A percentile compares a stretch with the other conserved stretches of the same genome.
phyloP scores from a whole-genome alignment of 164 flowering plant species.

The Vitis amurensis region DNA sequence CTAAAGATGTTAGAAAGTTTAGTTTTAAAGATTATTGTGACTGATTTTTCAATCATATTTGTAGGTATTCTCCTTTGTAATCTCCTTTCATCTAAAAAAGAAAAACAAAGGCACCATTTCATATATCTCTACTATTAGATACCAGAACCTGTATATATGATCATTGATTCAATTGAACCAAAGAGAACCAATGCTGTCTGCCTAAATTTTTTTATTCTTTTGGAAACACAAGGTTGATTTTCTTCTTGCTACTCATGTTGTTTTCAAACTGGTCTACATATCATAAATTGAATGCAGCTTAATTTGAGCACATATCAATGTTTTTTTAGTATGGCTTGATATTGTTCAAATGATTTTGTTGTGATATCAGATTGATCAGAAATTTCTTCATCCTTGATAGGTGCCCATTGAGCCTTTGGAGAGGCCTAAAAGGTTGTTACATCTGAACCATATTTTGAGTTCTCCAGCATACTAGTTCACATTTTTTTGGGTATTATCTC shows the following conservation, averaged over 20 bases:
- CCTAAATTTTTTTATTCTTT: background rate
- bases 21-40: too few relatives aligned
- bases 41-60: too few relatives aligned
- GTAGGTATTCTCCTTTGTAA: too few relatives aligned
- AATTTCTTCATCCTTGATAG: slow-evolving; percentile 13
- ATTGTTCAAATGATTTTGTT: background rate
- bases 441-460: background rate
- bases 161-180: background rate
- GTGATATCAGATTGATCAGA: too few relatives aligned
- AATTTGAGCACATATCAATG: background rate
- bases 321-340: too few relatives aligned
- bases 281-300: background rate
- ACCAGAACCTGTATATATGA: background rate
- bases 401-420: slow-evolving; percentile 22
- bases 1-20: too few relatives aligned
- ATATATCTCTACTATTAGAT: background rate
- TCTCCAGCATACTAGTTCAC: too few relatives aligned
- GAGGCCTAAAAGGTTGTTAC: slow-evolving; percentile 25
- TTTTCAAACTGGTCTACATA: background rate
- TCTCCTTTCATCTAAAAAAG: too few relatives aligned
- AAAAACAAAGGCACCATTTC: too few relatives aligned
- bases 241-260: too few relatives aligned
- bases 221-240: background rate
- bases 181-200: background rate
- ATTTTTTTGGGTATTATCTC: too few relatives aligned